Conservation (phyloP, 768 basidiomycete genomes). For the Rhodotorula graminis region DNA sequence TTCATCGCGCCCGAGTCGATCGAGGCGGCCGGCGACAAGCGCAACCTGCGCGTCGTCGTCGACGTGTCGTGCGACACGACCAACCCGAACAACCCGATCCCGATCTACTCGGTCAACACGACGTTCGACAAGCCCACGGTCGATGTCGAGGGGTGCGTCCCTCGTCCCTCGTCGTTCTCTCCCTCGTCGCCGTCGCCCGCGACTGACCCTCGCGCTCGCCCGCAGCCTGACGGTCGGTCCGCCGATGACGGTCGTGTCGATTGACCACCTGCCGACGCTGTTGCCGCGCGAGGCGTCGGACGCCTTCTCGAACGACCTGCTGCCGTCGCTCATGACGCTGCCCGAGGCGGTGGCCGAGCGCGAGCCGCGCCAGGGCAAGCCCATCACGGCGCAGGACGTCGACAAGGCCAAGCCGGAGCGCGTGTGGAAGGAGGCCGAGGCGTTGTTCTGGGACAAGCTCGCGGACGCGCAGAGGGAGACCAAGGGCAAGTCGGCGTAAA, state of each 20-base stretch:
- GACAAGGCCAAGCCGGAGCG: conserved; percentile 54
- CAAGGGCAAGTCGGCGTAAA: not conserved
- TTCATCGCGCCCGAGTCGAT: conserved; percentile 73
- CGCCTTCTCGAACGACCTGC: conserved; percentile 81
- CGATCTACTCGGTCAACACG: conserved; percentile 91
- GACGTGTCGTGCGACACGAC: conserved; percentile 99
- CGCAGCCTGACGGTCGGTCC: conserved; percentile 59
- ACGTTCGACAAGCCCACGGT: conserved; percentile 90
- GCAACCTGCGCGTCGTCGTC: conserved; percentile 75
- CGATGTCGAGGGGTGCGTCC: conserved; percentile 68
- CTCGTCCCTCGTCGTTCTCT: not conserved
- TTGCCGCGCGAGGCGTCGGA: conserved; percentile 94
- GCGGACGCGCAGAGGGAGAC: conserved; percentile 43
- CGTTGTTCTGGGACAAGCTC: conserved; percentile 67
- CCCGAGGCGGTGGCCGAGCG: conserved; percentile 48
- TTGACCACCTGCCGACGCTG: conserved; percentile 93
- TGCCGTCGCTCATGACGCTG: conserved; percentile 75
- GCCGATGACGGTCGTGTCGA: conserved; percentile 77
- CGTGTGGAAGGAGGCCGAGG: conserved; percentile 85
- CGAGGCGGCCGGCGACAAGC: conserved; percentile 60
- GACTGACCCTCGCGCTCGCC: not conserved
- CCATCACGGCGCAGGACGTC: conserved; percentile 13
- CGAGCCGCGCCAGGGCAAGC: conserved; percentile 14
- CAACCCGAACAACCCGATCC: conserved; percentile 96
- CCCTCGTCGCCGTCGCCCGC: not conserved